Base-by-base conservation (phyloP, 192 early-diverging fungal species). In the Gamsiella multidivaricata region DNA sequence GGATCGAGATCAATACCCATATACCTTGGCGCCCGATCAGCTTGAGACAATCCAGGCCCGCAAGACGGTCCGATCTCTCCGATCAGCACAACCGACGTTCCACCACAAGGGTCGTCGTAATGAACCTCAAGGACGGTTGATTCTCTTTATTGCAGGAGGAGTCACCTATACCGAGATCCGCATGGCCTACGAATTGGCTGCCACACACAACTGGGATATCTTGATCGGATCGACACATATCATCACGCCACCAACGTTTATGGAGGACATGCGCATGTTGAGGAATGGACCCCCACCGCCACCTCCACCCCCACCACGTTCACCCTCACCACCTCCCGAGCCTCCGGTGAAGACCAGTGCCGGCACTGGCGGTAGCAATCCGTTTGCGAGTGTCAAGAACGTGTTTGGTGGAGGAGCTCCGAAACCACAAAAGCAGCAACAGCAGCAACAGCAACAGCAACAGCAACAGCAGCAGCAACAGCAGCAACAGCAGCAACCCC, bases 71-170 rank as follows among this genome's bases (percentile, higher is more conserved):
- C 74, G 74, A 25, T 78, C 74, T 0, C 43, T 78, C 28, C 74
- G 74, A 43, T 78, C 74, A 0, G 74, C 74, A 22, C 65, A 78
- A 26, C 74, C 74, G 1, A 78, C 65, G 15, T 78, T 78, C 60
- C 74, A 78, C 31, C 74, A 78, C 53, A 78, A 78, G 54, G 74
- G 74, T 18, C 74, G 74, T 42, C 59, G 74, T 8, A 78, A 78
- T 22, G 74, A 78, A 10, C 82, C 70, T 0, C 69, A 71, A 49
- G 70, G 81, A 18, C 71, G 88, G 23, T 54, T 94, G 31, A 91
- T 96, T 51, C 71, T 96, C 8, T 96, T 96, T 64, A 80, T 95
- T 23, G 86, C 92, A 20, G 94, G 94, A 37, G 94, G 94, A 23
- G 78, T 92, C 54, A 83, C 82, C 12, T 93, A 88, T 41, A 88